phyloP scores from a whole-genome alignment of 768 basidiomycete genomes.

The Cyathus striatus region DNA sequence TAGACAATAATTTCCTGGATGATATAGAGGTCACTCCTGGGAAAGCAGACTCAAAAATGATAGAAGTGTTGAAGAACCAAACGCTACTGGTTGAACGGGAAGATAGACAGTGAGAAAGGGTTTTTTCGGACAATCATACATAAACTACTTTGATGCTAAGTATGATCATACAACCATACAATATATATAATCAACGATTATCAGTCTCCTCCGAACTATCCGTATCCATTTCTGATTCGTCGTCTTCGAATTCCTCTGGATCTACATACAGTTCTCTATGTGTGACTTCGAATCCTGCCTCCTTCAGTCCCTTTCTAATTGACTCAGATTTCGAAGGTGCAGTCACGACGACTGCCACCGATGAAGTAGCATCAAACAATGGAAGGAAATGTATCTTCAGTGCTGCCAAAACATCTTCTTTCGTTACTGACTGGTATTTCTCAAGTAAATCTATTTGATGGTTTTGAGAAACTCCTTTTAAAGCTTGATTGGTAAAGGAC shows the following conservation, averaged over 20 bases:
- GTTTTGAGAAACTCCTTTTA: conserved; percentile 78
- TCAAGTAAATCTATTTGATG: conserved; percentile 74
- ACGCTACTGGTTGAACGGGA: too few species aligned
- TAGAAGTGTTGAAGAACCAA: conserved; percentile 44
- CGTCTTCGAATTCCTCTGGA: conserved; percentile 42
- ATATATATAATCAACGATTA: conserved; percentile 7
- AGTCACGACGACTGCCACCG: conserved; percentile 78
- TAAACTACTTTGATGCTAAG: too few species aligned
- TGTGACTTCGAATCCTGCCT: conserved; percentile 77
- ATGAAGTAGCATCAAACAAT: conserved; percentile 72
- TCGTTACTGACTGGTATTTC: conserved; percentile 75
- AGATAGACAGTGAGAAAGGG: too few species aligned
- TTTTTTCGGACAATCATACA: too few species aligned
- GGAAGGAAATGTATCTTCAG: conserved; percentile 78
- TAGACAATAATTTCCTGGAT: conserved; percentile 82
- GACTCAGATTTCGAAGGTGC: conserved; percentile 76
- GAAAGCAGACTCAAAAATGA: conserved; percentile 58
- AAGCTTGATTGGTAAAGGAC: conserved; percentile 86
- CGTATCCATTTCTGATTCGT: conserved; percentile 24
- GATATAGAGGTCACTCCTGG: conserved; percentile 80
- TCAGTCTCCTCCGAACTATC: conserved; percentile 20
- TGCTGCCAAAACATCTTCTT: conserved; percentile 65
- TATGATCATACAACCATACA: background rate
- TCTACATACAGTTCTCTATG: conserved; percentile 62
- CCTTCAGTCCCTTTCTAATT: conserved; percentile 57